These are phyloP conservation scores for Pseudevernia furfuracea DNA, from an alignment of 495 filamentous ascomycete species.

Conservation along the genomic window DNA sequence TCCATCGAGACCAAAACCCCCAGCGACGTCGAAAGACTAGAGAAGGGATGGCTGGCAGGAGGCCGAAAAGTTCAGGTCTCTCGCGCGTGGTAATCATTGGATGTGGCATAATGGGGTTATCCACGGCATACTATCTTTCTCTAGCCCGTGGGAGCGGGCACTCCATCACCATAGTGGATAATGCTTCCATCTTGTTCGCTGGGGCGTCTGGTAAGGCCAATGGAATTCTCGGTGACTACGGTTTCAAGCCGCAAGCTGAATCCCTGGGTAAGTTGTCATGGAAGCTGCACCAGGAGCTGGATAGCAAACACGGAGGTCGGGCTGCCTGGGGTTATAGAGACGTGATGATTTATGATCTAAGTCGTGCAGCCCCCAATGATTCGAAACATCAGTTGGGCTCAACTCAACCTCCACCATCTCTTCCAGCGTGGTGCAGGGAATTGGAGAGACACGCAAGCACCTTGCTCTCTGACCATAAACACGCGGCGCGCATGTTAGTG, in stretches of 20 bases:
- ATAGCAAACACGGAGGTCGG: neutral
- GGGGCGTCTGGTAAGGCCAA: constrained; percentile 3
- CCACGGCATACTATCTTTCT: constrained; percentile 3
- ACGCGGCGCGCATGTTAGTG: neutral
- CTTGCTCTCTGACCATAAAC: neutral
- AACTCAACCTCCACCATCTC: neutral
- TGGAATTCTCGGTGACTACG: constrained; percentile 3
- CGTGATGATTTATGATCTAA: neutral
- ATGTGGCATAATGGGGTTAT: neutral
- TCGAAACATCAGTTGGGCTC: neutral
- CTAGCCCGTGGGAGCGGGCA: neutral
- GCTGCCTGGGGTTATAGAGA: neutral
- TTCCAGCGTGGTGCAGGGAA: neutral
- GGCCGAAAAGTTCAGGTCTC: neutral
- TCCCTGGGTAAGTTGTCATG: neutral
- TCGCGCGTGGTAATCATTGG: neutral
- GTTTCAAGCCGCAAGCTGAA: neutral
- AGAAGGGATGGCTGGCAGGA: neutral
- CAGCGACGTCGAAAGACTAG: neutral
- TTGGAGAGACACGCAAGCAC: neutral
- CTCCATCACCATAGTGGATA: neutral
- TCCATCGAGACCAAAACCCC: neutral
- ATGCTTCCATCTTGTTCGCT: neutral
- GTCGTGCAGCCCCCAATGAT: neutral
- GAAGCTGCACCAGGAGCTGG: neutral